Evolutionary conservation across 2,329 filamentous ascomycete genomes (phyloP), one percentile per base, ranked within the genome.

Genomic region (Clonostachys sp.): DNA sequence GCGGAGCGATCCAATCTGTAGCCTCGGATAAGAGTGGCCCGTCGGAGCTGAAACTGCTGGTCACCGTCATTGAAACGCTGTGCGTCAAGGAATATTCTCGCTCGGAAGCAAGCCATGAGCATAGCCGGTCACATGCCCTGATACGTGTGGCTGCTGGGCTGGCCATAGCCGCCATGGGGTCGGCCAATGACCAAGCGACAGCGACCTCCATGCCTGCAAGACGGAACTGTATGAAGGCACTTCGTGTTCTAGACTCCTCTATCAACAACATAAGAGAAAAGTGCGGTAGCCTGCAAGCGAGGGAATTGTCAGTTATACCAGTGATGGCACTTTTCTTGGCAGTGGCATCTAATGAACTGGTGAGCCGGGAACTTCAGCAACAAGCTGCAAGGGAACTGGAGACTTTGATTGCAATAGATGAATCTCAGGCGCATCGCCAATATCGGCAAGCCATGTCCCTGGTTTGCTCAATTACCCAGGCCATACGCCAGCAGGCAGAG

Each of bases 381-480:
- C 24, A 30, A 30, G 24, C 24, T 30, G 24, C 8, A 9, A 30
- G 24, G 24, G 39, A 42, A 16, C 40, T 47, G 12, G 30, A 38
- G 12, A 43, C n/a, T 16, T 34, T 47, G 40, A 36, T 43, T 16
- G 9, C 40, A 14, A 5, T 20, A 16, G 42, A 39, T 12, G 30
- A 47, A 12, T 10, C 43, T 10, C 51, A 55, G 41, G 16, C 45
- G 24, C 24, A 30, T 30, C 24, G 35, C 54, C 57, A 38, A 18
- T 63, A 63, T 47, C 55, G 47, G 6, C 58, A 63, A 34, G 53
- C 67, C 0, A 57, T 70, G 6, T 55, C 61, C 2, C 63, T 81
- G 36, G 56, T 73, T 33, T 71, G 70, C 48, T 71, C 68, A 7
- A 59, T 78, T 12, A 71, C 76, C 3, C 69, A 73, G 34, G 73